phyloP scores from a whole-genome alignment of 2,329 filamentous ascomycete genomes.

The Aquanectria penicillioides region DNA sequence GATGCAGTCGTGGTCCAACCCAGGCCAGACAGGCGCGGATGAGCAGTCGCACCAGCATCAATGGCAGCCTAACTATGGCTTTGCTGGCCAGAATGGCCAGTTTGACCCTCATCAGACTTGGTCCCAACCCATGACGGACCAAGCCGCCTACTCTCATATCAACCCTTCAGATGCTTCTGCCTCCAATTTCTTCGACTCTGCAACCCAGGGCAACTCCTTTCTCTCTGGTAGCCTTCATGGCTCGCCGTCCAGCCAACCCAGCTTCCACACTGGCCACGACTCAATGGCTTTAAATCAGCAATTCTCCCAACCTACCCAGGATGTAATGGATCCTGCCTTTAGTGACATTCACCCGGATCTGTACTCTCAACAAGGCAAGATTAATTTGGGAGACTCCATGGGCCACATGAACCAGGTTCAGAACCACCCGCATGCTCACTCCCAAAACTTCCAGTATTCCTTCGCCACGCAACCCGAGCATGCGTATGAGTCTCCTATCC shows the following conservation, averaged over 20 bases:
- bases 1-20: conserved; percentile 54
- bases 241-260: conserved; percentile 40
- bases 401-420: conserved; percentile 46
- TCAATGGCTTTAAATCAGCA: conserved; percentile 46
- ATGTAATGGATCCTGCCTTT: conserved; percentile 51
- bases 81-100: conserved; percentile 46
- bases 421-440: conserved; percentile 43
- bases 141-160: conserved; percentile 46
- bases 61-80: conserved; percentile 50
- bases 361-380: conserved; percentile 49
- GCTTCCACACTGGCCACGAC: conserved; percentile 46
- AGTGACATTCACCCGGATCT: conserved; percentile 50
- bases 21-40: conserved; percentile 50
- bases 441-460: conserved; percentile 48
- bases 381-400: conserved; percentile 42
- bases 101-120: conserved; percentile 53
- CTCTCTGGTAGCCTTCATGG: conserved; percentile 43
- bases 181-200: conserved; percentile 48
- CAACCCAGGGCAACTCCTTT: conserved; percentile 47
- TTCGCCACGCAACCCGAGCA: conserved; percentile 47
- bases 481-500: conserved; percentile 44
- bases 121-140: conserved; percentile 49
- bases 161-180: conserved; percentile 45
- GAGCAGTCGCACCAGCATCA: conserved; percentile 44
- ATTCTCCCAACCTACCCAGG: conserved; percentile 46